Conservation (phyloP, 2,329 filamentous ascomycete genomes). For the Alternaria brassicicola region DNA sequence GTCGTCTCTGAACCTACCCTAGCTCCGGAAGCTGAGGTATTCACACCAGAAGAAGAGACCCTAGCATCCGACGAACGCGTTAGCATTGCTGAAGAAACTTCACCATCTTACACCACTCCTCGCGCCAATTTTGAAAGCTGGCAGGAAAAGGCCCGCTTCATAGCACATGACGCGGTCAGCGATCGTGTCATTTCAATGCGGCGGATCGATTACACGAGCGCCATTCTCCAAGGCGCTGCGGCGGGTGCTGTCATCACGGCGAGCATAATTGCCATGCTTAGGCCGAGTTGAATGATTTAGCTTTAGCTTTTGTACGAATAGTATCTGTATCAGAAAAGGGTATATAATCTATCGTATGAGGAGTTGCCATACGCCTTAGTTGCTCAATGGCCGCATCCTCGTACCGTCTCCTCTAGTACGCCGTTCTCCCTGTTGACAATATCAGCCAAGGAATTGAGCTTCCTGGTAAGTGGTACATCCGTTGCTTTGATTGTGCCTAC, state of each 20-base stretch:
- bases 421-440: not conserved
- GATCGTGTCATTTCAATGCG: slow-evolving; percentile 53
- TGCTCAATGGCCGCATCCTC: not conserved
- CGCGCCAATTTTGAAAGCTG: slow-evolving; percentile 21
- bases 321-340: not conserved
- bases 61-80: slow-evolving; percentile 20
- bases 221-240: slow-evolving; percentile 53
- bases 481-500: not conserved
- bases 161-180: slow-evolving; percentile 50
- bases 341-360: not conserved
- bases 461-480: not conserved
- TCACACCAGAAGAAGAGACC: slow-evolving; percentile 15
- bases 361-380: not conserved
- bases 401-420: not conserved
- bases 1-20: not conserved
- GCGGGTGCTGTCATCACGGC: slow-evolving; percentile 48
- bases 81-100: slow-evolving; percentile 22
- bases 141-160: slow-evolving; percentile 28
- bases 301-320: slow-evolving; percentile 6
- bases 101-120: slow-evolving; percentile 12
- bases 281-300: slow-evolving; percentile 19
- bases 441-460: not conserved
- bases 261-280: slow-evolving; percentile 33
- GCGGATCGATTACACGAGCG: slow-evolving; percentile 54
- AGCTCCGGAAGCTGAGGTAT: slow-evolving; percentile 3